Evolutionary conservation across 192 early-diverging fungal genomes (phyloP), one percentile per base, ranked within the genome.

Genomic region (Coemansia sp.): DNA sequence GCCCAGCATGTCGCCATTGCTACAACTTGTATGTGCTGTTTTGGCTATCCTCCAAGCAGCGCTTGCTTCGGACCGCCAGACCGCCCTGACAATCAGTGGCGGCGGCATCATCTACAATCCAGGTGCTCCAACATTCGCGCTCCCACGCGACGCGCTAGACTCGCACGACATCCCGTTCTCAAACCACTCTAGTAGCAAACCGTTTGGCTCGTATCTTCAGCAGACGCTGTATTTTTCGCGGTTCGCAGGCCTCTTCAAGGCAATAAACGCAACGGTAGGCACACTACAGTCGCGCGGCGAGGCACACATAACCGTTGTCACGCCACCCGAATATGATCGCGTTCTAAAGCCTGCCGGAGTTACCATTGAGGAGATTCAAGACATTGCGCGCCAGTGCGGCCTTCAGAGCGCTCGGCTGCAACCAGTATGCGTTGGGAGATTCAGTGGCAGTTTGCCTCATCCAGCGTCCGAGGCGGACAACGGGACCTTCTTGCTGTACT

Each of bases 231-330:
- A 88, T 62, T 90, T 67, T 74, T 61, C 74, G n/a, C 84, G 81
- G 37, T 76, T 87, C 40, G 51, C 79, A 42, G 79, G 76, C 8
- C 53, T 89, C 8, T 87, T 89, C 49, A 60, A 82, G 11, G 40
- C 64, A 4, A 53, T 89, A 15, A 88, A 86, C 59, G 68, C 81
- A 1, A 82, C 86, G 1, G 38, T 71, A 39, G 12, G 51, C 45
- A 57, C 68, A 10, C 63, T 87, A 24, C 70, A 66, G 54, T 62
- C 70, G 39, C 84, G 85, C 39, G 89, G 89, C 27, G 91, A 93
- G 51, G 77, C 91, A 20, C 91, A 93, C 46, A 62, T 93, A 51
- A 93, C 91, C 7, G 84, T 92, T 12, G 74, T 93, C 37, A 71
- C 79, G 9, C 91, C 91, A 9, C 86, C 91, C 6, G 91, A 93